Percentiles rank a stretch among this genome's conserved stretches.
These are phyloP conservation scores for Abelmoschus esculentus DNA, from an alignment of 345 rosid species.

Conservation along the genomic window DNA sequence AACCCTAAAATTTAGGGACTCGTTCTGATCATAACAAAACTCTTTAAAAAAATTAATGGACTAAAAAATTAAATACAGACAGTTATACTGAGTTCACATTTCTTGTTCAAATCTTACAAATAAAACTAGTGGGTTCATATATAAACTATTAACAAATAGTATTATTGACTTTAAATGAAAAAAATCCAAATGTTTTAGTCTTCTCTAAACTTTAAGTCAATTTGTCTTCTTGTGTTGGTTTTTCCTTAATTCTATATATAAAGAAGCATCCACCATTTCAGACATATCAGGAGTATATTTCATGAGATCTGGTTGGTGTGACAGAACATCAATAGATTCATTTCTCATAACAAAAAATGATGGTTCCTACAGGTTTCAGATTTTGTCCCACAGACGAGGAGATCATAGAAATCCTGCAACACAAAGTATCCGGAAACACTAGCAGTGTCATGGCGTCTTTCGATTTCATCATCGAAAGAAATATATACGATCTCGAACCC, in stretches of 20 bases:
- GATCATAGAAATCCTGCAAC: constrained; percentile 14
- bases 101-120: too few species aligned
- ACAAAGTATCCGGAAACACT: constrained; percentile 14
- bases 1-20: too few species aligned
- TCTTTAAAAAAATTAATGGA: too few species aligned
- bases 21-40: too few species aligned
- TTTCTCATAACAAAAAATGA: neutral
- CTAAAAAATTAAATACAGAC: too few species aligned
- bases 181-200: neutral
- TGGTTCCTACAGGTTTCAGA: constrained; percentile 18
- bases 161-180: neutral
- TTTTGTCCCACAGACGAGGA: constrained; percentile 26
- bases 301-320: neutral
- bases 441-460: neutral
- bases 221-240: neutral
- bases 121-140: neutral
- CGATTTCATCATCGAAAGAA: constrained; percentile 19
- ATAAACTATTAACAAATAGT: neutral
- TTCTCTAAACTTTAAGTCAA: neutral
- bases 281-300: neutral
- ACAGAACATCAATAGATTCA: neutral
- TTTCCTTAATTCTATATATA: neutral
- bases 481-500: constrained; percentile 18
- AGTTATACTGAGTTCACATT: too few species aligned
- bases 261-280: neutral